phyloP scores from a whole-genome alignment of 768 basidiomycete species.

The Kwoniella newhampshirensis region DNA sequence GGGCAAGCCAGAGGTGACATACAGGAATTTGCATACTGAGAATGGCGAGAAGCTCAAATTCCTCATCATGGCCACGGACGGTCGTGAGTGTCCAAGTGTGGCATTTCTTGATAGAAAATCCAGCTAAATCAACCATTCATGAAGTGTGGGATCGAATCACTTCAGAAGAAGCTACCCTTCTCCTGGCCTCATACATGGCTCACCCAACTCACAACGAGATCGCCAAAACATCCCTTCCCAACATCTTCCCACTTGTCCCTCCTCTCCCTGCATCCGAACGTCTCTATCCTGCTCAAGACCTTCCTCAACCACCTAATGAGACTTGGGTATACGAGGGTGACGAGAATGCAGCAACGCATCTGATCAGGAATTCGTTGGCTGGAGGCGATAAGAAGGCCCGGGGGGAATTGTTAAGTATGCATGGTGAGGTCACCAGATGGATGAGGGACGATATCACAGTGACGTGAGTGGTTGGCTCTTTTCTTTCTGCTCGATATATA shows the following conservation, averaged over 20 bases:
- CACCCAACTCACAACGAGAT: constrained; percentile 41
- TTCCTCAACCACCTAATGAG: constrained; percentile 26
- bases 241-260: constrained; percentile 23
- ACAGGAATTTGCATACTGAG: constrained; percentile 32
- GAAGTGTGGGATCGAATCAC: constrained; percentile 53
- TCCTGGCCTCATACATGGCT: constrained; percentile 44
- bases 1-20: constrained; percentile 48
- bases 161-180: constrained; percentile 49
- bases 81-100: constrained; percentile 35
- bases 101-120: no score
- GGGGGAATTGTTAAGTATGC: constrained; percentile 47
- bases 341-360: constrained; percentile 50
- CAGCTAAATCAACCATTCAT: no score
- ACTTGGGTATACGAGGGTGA: constrained; percentile 49
- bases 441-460: constrained; percentile 51
- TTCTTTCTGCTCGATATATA: no score
- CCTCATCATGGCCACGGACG: constrained; percentile 52
- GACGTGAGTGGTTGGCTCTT: constrained; percentile 48
- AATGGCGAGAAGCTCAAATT: constrained; percentile 47
- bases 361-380: constrained; percentile 49
- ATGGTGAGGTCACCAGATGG: constrained; percentile 39
- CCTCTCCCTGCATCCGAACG: constrained; percentile 13
- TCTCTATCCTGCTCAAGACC: constrained; percentile 37
- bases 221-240: constrained; percentile 34
- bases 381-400: constrained; percentile 38